Evolutionary conservation across 257 asterid genomes (phyloP).

Genomic region (Vinca minor): DNA sequence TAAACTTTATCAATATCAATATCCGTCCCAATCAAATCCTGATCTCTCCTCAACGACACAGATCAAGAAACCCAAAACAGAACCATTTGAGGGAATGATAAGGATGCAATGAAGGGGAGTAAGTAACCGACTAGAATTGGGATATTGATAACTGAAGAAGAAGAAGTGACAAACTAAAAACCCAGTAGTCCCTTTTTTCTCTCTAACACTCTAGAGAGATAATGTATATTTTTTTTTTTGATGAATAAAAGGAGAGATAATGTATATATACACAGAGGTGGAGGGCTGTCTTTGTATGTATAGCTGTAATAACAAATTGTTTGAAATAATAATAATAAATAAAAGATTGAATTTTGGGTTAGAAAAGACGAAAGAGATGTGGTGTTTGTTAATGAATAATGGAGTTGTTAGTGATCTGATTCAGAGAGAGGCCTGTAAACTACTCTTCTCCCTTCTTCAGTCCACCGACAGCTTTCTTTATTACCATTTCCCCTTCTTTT

Average conservation of each 20-base stretch:
- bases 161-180: too few relatives aligned
- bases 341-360: conserved; percentile 19
- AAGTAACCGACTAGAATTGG: background rate
- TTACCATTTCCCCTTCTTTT: too few relatives aligned
- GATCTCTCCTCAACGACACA: conserved; percentile 11
- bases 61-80: too few relatives aligned
- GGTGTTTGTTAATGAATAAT: too few relatives aligned
- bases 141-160: too few relatives aligned
- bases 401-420: too few relatives aligned
- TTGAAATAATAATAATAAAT: conserved; percentile 5
- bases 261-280: conserved; percentile 2
- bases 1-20: conserved; percentile 1
- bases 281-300: conserved; percentile 9
- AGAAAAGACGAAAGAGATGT: conserved; percentile 46
- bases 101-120: conserved; percentile 15
- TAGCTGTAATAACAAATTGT: too few relatives aligned
- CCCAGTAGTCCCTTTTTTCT: conserved; percentile 23
- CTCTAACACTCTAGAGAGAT: conserved; percentile 17
- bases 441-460: too few relatives aligned
- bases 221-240: too few relatives aligned
- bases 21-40: conserved; percentile 5
- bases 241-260: too few relatives aligned
- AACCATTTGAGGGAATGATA: conserved; percentile 10
- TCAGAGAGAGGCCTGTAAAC: too few relatives aligned
- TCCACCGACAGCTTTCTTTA: too few relatives aligned